phyloP scores from a whole-genome alignment of 768 basidiomycete species.

The Mycena alexandri region DNA sequence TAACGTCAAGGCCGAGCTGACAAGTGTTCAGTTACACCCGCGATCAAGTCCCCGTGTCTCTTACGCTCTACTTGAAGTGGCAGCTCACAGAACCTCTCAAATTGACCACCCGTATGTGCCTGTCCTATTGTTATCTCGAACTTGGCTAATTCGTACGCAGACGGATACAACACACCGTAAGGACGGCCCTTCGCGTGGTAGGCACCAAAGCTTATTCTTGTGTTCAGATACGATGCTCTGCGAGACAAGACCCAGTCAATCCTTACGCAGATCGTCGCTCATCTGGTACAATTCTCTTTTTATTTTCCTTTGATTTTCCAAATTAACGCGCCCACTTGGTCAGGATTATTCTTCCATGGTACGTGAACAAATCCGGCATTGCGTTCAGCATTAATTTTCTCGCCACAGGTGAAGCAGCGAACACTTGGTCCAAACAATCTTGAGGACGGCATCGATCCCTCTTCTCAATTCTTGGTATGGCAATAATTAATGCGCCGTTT shows the following conservation, averaged over 20 bases:
- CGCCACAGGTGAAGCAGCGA: conserved; percentile 81
- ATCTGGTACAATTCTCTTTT: conserved; percentile 57
- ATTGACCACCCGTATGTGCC: conserved; percentile 69
- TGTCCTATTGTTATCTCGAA: background rate
- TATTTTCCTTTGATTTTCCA: background rate
- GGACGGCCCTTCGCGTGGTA: conserved; percentile 62
- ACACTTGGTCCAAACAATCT: conserved; percentile 82
- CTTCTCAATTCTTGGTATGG: conserved; percentile 73
- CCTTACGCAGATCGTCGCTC: conserved; percentile 87
- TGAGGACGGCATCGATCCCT: conserved; percentile 76
- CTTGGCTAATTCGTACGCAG: conserved; percentile 2
- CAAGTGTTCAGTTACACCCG: conserved; percentile 73
- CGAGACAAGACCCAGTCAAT: conserved; percentile 89
- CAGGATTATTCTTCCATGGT: conserved; percentile 60
- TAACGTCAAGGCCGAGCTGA: background rate
- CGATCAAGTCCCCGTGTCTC: conserved; percentile 87
- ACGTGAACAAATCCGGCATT: conserved; percentile 11
- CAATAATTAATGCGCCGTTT: too few relatives aligned
- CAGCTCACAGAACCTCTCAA: conserved; percentile 64
- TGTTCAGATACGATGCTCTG: conserved; percentile 33
- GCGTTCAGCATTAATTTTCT: conserved; percentile 8
- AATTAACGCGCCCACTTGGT: background rate
- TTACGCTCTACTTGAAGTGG: conserved; percentile 90
- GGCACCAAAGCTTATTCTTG: background rate
- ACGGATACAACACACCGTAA: conserved; percentile 88